Conservation (phyloP, 2,329 filamentous ascomycete genomes). For the Xylaria multiplex region DNA sequence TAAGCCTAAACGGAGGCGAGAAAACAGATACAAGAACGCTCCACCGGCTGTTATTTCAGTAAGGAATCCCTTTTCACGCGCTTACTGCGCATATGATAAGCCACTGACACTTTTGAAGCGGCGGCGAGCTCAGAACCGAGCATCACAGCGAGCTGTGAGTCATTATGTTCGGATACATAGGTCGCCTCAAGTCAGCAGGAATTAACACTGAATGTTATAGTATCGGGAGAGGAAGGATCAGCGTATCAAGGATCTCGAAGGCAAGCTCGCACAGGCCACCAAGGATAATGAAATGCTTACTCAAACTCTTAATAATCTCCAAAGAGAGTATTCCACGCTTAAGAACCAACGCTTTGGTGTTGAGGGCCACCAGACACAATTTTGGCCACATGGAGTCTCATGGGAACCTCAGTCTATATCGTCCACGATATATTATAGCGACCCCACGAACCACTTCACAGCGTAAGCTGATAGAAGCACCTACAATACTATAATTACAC, state of each 20-base stretch:
- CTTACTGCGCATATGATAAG: not conserved
- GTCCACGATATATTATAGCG: too few species aligned
- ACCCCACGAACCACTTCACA: too few species aligned
- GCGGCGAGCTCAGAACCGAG: constrained; percentile 68
- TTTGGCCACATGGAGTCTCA: too few species aligned
- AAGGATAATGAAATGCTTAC: too few species aligned
- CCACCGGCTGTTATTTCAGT: constrained; percentile 61
- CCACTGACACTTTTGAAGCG: constrained; percentile 53
- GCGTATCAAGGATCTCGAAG: constrained; percentile 71
- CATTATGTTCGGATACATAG: not conserved
- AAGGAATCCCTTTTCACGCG: constrained; percentile 40
- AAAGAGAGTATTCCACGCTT: too few species aligned
- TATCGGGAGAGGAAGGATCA: constrained; percentile 73
- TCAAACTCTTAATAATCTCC: too few species aligned
- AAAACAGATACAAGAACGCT: constrained; percentile 64
- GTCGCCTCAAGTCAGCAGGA: too few species aligned
- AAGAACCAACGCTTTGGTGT: too few species aligned
- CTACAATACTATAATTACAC: too few species aligned
- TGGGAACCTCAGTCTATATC: too few species aligned
- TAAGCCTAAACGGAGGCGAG: constrained; percentile 60
- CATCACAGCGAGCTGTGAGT: constrained; percentile 63
- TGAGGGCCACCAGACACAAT: too few species aligned
- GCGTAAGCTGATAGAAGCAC: too few species aligned
- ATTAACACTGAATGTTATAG: constrained; percentile 6
- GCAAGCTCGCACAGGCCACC: constrained; percentile 56